These are phyloP conservation scores for Colletotrichum nymphaeae DNA, from an alignment of 2,329 filamentous ascomycete species.

Conservation along the genomic window DNA sequence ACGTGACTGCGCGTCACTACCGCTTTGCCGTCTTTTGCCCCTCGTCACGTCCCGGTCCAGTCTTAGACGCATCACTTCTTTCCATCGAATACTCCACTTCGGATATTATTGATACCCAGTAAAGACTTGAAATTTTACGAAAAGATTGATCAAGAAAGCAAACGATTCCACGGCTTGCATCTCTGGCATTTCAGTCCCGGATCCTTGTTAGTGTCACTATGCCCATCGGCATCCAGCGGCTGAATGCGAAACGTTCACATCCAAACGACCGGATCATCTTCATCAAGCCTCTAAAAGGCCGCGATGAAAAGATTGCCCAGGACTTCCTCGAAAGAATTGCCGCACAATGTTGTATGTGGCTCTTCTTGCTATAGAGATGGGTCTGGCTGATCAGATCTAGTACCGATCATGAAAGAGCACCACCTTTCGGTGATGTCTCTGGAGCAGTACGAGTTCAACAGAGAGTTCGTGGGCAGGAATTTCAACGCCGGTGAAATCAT, in stretches of 20 bases:
- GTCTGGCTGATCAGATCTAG: slow-evolving; percentile 44
- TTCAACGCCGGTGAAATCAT: slow-evolving; percentile 92
- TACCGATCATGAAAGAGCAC: slow-evolving; percentile 77
- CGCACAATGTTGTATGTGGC: slow-evolving; percentile 75
- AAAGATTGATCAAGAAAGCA: not conserved
- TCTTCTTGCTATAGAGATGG: not conserved
- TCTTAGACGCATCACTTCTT: not conserved
- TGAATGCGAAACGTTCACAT: slow-evolving; percentile 80
- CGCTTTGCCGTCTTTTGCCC: slow-evolving; percentile 12
- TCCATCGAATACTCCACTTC: not conserved
- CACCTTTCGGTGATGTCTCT: slow-evolving; percentile 75
- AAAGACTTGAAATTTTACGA: not conserved
- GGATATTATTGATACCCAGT: not conserved
- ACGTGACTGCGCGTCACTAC: slow-evolving; percentile 30
- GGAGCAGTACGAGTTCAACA: slow-evolving; percentile 85
- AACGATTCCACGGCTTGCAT: too few relatives aligned
- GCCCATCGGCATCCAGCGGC: slow-evolving; percentile 81
- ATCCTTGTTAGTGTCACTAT: slow-evolving; percentile 56
- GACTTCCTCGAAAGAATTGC: slow-evolving; percentile 82
- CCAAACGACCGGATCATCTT: slow-evolving; percentile 86
- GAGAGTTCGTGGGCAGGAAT: slow-evolving; percentile 87
- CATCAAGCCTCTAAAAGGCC: slow-evolving; percentile 81
- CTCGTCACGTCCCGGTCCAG: not conserved
- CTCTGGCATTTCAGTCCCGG: too few relatives aligned
- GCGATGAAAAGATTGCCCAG: slow-evolving; percentile 70